These are phyloP conservation scores for Diplodia corticola DNA, from an alignment of 2,329 filamentous ascomycete species.

Conservation along the genomic window DNA sequence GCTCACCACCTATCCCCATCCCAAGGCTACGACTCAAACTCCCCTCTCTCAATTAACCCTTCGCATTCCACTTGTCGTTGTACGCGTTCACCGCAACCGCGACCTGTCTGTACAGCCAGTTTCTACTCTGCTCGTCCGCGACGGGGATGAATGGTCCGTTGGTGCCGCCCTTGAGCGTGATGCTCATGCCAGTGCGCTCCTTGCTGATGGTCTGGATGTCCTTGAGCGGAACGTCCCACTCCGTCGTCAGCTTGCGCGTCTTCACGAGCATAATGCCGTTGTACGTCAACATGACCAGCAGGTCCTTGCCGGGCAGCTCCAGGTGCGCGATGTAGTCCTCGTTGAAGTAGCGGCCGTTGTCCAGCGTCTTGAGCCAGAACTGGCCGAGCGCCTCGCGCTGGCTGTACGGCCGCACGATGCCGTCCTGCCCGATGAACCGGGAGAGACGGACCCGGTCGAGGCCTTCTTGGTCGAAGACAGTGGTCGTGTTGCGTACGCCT, in stretches of 20 bases:
- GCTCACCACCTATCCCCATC: background rate
- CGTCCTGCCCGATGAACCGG: conserved; percentile 87
- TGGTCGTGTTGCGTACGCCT: conserved; percentile 97
- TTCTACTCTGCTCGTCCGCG: conserved; percentile 74
- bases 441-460: conserved; percentile 93
- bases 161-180: conserved; percentile 82
- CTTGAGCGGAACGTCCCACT: conserved; percentile 95
- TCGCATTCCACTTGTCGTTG: conserved; percentile 66
- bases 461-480: conserved; percentile 92
- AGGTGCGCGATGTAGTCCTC: conserved; percentile 97
- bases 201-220: conserved; percentile 97
- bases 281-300: conserved; percentile 67
- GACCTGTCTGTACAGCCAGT: conserved; percentile 67
- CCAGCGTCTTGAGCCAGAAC: conserved; percentile 97
- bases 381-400: conserved; percentile 94
- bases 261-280: conserved; percentile 84
- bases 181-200: conserved; percentile 89
- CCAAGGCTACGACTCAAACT: background rate
- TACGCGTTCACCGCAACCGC: conserved; percentile 67
- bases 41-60: conserved; percentile 45
- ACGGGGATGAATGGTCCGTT: conserved; percentile 96
- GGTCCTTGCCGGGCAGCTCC: conserved; percentile 84
- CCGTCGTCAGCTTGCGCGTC: conserved; percentile 78
- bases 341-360: conserved; percentile 97
- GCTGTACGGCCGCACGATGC: conserved; percentile 90